Evolutionary conservation across 768 basidiomycete species (phyloP), one percentile per base, ranked within the genome.

Genomic region (Mycena kentingensis): DNA sequence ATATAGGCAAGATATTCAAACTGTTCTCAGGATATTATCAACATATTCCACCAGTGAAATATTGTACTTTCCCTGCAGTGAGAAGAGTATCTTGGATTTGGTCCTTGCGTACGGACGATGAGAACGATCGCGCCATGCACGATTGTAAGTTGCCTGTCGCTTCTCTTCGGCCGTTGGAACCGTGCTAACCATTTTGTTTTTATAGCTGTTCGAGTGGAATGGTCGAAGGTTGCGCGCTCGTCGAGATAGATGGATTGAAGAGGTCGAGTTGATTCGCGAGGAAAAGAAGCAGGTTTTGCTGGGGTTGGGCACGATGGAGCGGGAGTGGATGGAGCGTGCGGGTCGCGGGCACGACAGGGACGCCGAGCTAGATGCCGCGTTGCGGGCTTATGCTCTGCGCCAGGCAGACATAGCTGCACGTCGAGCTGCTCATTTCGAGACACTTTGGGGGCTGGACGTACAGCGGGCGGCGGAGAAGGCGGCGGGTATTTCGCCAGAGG

Each of bases 221-320:
- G 62, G 62, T 53, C 60, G 25, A 66, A 60, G n/a, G 47, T 47
- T 60, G 4, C 26, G 36, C n/a, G 62, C 58, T 2, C 51, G 55
- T 3, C 49, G 41, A 0, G 38, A 51, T 4, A 51, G 41, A 15
- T 66, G 64, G 64, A 21, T 24, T 2, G 65, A 67, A 18, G 64
- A 67, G 27, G 57, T 64, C 12, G 19, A 27, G 2, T 28, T 65
- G 2, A 37, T 65, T 21, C 19, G 36, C 3, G 63, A 65, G 46
- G 64, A 67, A 37, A 65, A 62, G 64, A 28, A 42, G 7, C 31
- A 49, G 0, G 49, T 52, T 0, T n/a, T 58, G 31, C 46, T 38
- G 3, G 41, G 31, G 15, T 28, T 57, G 25, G 5, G 6, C 12
- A 38, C 13, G 8, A 21, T 38, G 37, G 13, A 38, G 19, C 6